Evolutionary conservation across 2,329 filamentous ascomycete species (phyloP), one percentile per base, ranked within the genome.

Genomic region (Scedosporium aurantiacum): DNA sequence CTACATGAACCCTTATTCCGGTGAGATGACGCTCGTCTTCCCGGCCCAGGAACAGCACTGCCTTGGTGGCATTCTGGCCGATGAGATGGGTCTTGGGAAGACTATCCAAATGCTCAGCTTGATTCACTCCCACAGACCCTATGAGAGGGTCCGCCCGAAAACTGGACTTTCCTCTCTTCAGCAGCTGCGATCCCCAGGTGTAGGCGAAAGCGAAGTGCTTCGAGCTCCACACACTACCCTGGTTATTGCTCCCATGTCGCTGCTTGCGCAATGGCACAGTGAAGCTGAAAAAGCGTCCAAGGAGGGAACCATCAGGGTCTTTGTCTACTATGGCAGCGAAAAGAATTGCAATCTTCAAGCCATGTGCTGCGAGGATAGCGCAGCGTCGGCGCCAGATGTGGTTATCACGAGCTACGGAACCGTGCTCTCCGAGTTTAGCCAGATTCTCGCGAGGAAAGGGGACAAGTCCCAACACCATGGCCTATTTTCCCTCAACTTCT

Each of bases 91-190:
- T 56, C 79, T 99, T 1, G 94, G 94, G 40, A 99, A 99, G 76
- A 99, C 94, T 0, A 97, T 99, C 60, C 93, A 99, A 70, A 97
- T 99, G 91, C 83, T 99, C 64, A 94, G 91, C 73, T 77, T 99
- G 58, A 83, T 99, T 4, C 94, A 99, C 71, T 84, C 90, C 0
- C 90, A 97, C 70, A 85, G 83, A 12, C 63, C 64, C 10, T 28
- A 61, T 40, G 52, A 47, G 16, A 52, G 54, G 18, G 52, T 47
- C 14, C 52, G 54, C 2, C 52, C 52, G 4, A 61, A 50, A 52
- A 61, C 52, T 4, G 60, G 60, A 7, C 64, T 72, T 1, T 69
- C 69, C 4, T 82, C 79, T 3, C 78, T 88, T 23, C 85, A 84
- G 64, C 76, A 80, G 54, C 77, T 94, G 4, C 81, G 85, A 5